Base-by-base conservation (phyloP, 2,329 filamentous ascomycete genomes). In the Ophiostoma fasciatum region DNA sequence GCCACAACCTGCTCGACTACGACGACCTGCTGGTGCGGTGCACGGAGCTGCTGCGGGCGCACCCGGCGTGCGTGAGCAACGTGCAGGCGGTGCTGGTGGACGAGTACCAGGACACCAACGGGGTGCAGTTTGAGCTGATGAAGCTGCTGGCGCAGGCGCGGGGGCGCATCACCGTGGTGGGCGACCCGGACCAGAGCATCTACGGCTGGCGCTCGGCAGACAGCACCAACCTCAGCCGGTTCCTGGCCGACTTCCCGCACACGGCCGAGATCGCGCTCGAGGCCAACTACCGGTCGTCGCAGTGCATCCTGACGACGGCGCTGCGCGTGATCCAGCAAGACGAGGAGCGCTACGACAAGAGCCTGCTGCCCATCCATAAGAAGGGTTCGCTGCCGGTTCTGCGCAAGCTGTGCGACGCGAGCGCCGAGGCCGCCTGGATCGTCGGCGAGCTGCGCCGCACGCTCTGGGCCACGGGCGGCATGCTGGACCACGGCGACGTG, bases 91-190 rank as follows among this genome's bases (percentile, higher is more conserved):
- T 96, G 7, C 66, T 98, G 31, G 92, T 98, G 43, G 88, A 98
- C 52, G 88, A 98, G 52, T 98, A 94, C 44, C 88, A 98, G 57
- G 88, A 98, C 57, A 96, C 88, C 7, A 98, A 96, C 51, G 72
- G 83, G 15, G 78, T 94, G 5, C 88, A 98, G 55, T 96, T 93
- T 49, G 84, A 94, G 47, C 62, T 98, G 28, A 94, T 94, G 85
- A 78, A 72, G 43, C 66, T 94, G 1, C 78, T 98, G 48, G 83
- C 87, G 2, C 74, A 83, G 41, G 60, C 65, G 17, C 66, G 69
- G 29, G 70, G 73, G 38, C 70, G 75, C n/a, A 88, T 96, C 46
- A 96, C 88, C 1, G 82, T 94, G 41, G 90, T 98, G 5, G 90
- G 88, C 23, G 88, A 98, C 52, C 88, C 90, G 0, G 90, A 98